Evolutionary conservation across 768 basidiomycete genomes (phyloP), one percentile per base, ranked within the genome.

Genomic region (Butyriboletus loyo): DNA sequence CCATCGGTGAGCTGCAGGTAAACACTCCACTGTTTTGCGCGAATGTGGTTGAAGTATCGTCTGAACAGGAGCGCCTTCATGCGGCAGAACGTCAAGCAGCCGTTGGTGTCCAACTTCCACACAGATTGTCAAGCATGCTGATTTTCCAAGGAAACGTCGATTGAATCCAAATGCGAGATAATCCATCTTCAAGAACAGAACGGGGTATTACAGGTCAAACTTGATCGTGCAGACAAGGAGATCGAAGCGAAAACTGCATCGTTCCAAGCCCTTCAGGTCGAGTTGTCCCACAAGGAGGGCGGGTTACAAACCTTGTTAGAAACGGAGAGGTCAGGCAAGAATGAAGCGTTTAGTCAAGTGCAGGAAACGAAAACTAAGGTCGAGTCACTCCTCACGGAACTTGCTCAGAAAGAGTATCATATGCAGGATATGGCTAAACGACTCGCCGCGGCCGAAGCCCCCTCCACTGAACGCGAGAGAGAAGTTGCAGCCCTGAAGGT

Each of bases 1-100:
- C 77, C 6, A 65, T 75, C 19, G 80, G 75, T 2, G 81, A 85
- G 59, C 55, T 80, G 13, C 82, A 80, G 66, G 79, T 77, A 55
- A 60, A 34, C 13, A 49, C 13, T 28, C 27, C 0, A 3, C 11
- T 36, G 19, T 42, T 41, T 13, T 11, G 14, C 5, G 8, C 7
- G 11, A 50, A 27, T 25, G 27, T 34, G 24, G 14, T 34, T 43
- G 14, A 47, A 36, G 28, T 35, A 13, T 38, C 7, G 24, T 46
- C 31, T 1, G 32, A 30, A 32, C 27, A 68, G 67, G 67, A 68
- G 35, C 62, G 56, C 19, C 52, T 70, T 42, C 52, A 58, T 34
- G 52, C 34, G 15, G 44, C 56, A 5, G 62, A 66, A 43, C 54
- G 43, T 45, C 55, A 56, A 30, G 50, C 52, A 34, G 44, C 37